These are phyloP conservation scores for Cicer judaicum DNA, from an alignment of 306 rosid species.

Conservation along the genomic window DNA sequence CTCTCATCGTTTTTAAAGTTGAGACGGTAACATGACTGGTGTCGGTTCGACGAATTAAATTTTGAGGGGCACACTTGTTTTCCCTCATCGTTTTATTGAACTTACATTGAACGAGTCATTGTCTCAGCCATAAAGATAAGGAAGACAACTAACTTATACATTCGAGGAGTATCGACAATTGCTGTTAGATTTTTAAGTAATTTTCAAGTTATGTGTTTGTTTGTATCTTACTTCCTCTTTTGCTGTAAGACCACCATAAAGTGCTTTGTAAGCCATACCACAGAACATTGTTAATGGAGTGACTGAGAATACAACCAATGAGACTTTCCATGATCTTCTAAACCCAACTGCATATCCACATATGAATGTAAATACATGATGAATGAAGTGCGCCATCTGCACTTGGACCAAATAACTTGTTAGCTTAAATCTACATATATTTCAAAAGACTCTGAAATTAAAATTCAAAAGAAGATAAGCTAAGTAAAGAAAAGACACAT, in stretches of 20 bases:
- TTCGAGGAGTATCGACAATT: no score
- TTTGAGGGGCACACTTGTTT: no score
- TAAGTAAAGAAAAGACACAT: not conserved
- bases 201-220: not conserved
- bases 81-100: no score
- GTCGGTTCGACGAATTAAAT: no score
- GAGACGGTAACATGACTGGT: no score
- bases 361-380: constrained; percentile 75
- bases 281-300: constrained; percentile 84
- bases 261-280: constrained; percentile 83
- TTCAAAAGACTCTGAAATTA: not conserved
- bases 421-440: no score
- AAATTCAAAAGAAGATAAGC: not conserved
- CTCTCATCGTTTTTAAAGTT: no score
- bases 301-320: constrained; percentile 76
- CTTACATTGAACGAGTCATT: no score
- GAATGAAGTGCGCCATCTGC: constrained; percentile 96
- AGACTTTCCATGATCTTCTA: constrained; percentile 78
- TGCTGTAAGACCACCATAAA: constrained; percentile 80
- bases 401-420: constrained; percentile 18
- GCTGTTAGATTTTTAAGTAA: no score
- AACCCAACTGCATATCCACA: constrained; percentile 86
- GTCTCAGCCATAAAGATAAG: no score
- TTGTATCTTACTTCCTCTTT: constrained; percentile 74
- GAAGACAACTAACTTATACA: no score